phyloP scores from a whole-genome alignment of 768 basidiomycete genomes.

The Chiua virens region DNA sequence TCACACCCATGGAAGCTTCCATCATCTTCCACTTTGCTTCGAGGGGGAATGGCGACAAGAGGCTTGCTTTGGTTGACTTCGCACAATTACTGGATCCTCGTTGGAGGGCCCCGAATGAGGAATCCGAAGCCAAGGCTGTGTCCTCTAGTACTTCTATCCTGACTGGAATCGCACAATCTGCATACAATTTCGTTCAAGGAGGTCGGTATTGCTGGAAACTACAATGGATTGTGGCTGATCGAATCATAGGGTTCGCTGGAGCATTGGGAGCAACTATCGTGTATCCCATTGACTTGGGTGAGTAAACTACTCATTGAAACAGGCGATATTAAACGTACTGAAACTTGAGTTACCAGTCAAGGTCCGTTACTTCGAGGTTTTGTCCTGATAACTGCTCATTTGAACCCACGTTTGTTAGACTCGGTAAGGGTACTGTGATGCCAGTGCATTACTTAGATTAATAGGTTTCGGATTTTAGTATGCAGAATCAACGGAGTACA shows the following conservation, averaged over 20 bases:
- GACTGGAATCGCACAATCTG: conserved; percentile 62
- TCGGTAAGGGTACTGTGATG: conserved; percentile 40
- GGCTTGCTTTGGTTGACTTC: conserved; percentile 87
- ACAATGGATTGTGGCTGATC: conserved; percentile 11
- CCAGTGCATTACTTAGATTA: background rate
- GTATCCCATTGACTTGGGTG: conserved; percentile 93
- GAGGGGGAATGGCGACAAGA: conserved; percentile 65
- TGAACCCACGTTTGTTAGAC: conserved; percentile 41
- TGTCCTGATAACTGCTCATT: conserved; percentile 8
- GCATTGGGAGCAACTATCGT: conserved; percentile 96
- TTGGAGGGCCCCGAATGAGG: conserved; percentile 74
- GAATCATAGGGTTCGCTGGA: conserved; percentile 75
- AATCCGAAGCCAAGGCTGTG: conserved; percentile 35
- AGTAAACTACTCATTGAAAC: conserved; percentile 31
- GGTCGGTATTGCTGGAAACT: conserved; percentile 42
- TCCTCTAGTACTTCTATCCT: conserved; percentile 43
- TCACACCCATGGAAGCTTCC: conserved; percentile 97
- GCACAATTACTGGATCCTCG: conserved; percentile 89
- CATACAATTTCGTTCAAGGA: conserved; percentile 87
- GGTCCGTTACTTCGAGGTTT: conserved; percentile 40
- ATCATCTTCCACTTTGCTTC: conserved; percentile 98
- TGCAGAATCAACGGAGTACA: conserved; percentile 97
- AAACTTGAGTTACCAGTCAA: conserved; percentile 51
- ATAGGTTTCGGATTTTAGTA: conserved; percentile 43
- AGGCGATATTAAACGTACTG: conserved; percentile 4